Percentiles rank a stretch among this genome's conserved stretches.
Conservation (phyloP, 306 rosid species). For the Malus asiatica region DNA sequence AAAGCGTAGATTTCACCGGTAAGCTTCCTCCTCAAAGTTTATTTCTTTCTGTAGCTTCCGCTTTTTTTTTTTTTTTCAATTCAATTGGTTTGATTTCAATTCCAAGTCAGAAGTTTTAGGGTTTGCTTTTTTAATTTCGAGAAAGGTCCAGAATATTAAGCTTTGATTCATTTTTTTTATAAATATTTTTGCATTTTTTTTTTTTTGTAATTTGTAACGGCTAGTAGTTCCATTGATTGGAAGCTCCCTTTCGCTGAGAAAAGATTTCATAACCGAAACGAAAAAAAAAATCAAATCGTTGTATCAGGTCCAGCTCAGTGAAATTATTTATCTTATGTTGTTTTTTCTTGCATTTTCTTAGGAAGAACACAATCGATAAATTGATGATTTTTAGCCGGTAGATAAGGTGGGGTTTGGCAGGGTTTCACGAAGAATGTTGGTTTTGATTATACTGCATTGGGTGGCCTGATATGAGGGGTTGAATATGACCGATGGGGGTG, state of each 20-base stretch:
- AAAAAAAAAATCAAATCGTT: neutral
- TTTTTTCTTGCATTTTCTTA: constrained; percentile 12
- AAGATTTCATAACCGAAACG: neutral
- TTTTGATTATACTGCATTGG: constrained; percentile 24
- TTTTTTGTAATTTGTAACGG: neutral
- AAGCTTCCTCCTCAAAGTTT: neutral
- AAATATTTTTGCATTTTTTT: neutral
- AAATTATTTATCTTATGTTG: neutral
- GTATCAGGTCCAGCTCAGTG: neutral
- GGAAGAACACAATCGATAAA: constrained; percentile 1
- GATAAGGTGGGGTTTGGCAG: constrained; percentile 14
- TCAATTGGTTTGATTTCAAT: neutral
- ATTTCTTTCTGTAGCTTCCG: neutral
- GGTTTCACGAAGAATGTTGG: constrained; percentile 23
- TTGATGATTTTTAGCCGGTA: neutral
- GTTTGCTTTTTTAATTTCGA: neutral
- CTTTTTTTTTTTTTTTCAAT: neutral
- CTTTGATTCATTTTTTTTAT: neutral
- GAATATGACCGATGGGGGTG: constrained; percentile 91
- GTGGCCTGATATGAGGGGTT: constrained; percentile 69
- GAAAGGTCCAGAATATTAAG: neutral
- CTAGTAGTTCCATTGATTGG: neutral
- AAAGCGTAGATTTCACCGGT: constrained; percentile 9
- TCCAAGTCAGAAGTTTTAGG: constrained; percentile 1
- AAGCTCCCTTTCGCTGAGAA: neutral